Percentiles rank a stretch among this genome's conserved stretches.
Evolutionary conservation across 202 grass and related monocot genomes (phyloP).

Genomic region (Cymbopogon flexuosus): DNA sequence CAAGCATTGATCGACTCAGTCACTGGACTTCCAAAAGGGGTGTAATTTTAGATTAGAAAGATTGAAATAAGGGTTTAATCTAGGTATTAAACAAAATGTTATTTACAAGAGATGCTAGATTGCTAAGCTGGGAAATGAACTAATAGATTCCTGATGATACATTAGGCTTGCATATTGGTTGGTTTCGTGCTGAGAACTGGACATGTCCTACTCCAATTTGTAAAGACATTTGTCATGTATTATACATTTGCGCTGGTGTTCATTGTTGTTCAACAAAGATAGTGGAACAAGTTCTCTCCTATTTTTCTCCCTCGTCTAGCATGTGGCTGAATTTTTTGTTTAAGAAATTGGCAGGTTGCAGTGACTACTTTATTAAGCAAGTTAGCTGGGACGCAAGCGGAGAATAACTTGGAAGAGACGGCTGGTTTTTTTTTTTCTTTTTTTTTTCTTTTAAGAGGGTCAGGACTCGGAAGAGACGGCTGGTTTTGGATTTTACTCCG

Average conservation of each 20-base stretch:
- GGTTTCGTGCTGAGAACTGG: background rate
- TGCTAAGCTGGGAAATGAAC: background rate
- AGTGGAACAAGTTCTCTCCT: background rate
- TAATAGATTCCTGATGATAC: background rate
- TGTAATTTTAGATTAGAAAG: constrained; percentile 12
- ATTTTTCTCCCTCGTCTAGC: no score
- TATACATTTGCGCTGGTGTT: background rate
- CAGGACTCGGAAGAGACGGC: no score
- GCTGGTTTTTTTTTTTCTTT: no score
- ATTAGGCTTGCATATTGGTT: background rate
- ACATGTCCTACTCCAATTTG: background rate
- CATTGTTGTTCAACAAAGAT: background rate
- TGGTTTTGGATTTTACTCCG: no score
- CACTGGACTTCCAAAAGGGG: constrained; percentile 62
- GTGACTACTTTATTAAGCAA: background rate
- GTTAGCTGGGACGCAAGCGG: background rate
- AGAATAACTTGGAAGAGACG: no score
- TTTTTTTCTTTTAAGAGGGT: no score
- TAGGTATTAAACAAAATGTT: background rate
- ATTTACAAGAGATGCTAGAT: background rate
- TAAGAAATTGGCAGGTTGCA: background rate
- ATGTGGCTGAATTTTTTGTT: background rate
- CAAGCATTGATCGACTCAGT: constrained; percentile 53
- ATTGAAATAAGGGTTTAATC: background rate
- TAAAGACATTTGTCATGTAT: constrained; percentile 7